Conservation (phyloP, 495 filamentous ascomycete genomes). For the Xylaria scruposa region DNA sequence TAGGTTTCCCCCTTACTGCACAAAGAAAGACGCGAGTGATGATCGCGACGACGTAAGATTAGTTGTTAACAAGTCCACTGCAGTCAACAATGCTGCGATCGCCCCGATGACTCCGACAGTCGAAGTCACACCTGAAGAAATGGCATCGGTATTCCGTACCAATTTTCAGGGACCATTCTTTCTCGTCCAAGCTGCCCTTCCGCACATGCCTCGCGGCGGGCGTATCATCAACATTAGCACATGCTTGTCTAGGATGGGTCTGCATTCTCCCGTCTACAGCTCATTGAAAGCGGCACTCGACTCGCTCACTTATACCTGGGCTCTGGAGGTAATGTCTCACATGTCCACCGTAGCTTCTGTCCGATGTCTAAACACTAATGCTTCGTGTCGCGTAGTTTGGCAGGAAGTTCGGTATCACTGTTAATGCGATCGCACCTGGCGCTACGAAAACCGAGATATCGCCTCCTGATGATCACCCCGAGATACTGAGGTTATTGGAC, state of each 20-base stretch:
- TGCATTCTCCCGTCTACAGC: slow-evolving; percentile 22
- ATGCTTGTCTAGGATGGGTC: slow-evolving; percentile 3
- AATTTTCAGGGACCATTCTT: slow-evolving; percentile 42
- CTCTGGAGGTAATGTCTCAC: slow-evolving; percentile 29
- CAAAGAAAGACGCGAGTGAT: slow-evolving; percentile 6
- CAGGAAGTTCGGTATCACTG: slow-evolving; percentile 31
- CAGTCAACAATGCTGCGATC: slow-evolving; percentile 43
- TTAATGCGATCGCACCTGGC: slow-evolving; percentile 36
- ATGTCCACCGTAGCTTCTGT: not conserved
- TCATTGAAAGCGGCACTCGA: slow-evolving; percentile 35
- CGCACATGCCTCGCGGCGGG: slow-evolving; percentile 45
- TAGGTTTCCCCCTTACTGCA: slow-evolving; percentile 24
- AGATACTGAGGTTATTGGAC: slow-evolving; percentile 14
- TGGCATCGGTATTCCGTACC: slow-evolving; percentile 32
- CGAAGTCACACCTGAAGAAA: slow-evolving; percentile 10
- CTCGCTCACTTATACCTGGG: slow-evolving; percentile 32
- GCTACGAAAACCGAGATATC: slow-evolving; percentile 29
- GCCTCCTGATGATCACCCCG: slow-evolving; percentile 23
- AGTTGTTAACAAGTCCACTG: slow-evolving; percentile 2
- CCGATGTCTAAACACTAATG: slow-evolving; percentile 1
- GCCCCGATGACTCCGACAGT: slow-evolving; percentile 20
- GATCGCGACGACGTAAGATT: not conserved
- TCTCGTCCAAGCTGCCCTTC: slow-evolving; percentile 40
- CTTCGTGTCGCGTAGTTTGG: slow-evolving; percentile 1
- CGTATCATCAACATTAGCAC: slow-evolving; percentile 46